Base-by-base conservation (phyloP, 2,329 filamentous ascomycete genomes). In the Chaetothyriales sp. region DNA sequence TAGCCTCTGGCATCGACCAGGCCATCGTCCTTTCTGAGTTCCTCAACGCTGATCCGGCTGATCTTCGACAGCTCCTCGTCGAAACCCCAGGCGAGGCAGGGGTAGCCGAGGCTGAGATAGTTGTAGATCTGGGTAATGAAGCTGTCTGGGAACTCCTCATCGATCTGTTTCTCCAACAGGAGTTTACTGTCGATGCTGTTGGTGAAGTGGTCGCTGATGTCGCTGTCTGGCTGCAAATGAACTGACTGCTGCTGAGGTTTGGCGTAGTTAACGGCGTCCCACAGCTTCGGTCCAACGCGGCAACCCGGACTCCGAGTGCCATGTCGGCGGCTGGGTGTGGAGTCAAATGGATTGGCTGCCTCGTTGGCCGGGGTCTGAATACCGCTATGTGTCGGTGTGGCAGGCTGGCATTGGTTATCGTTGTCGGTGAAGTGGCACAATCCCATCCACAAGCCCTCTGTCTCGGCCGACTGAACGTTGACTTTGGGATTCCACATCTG, bases 81-180 rank as follows among this genome's bases (percentile, higher is more conserved):
- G 62, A 86, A 96, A 39, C 79, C 76, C 19, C 83, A 79, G 9
- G 89, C 90, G 61, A 88, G 80, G 32, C 86, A 82, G 2, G 90
- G 89, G 65, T 95, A 95, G 4, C 90, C 90, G 4, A 96, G 76
- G 0, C 87, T 94, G 15, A 96, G 75, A 66, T 96, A 96, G 66
- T 96, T 95, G 74, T 93, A 96, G 6, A 96, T 89, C 66, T 96
- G 90, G 0, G 89, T 95, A 51, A 95, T 80, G 64, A 95, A 95
- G 2, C 73, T 73, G 64, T 95, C 86, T 54, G 82, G 74, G 61
- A 92, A 94, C 65, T 95, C 88, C 28, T 68, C 64, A 25, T 74
- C 68, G 43, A 80, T 73, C 9, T 68, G 63, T 69, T 68, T 64
- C 55, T 75, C 70, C 44, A 59, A 44, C 32, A 59, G 49, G 1